phyloP scores from a whole-genome alignment of 2,329 filamentous ascomycete genomes.

The Trichoderma sp. region DNA sequence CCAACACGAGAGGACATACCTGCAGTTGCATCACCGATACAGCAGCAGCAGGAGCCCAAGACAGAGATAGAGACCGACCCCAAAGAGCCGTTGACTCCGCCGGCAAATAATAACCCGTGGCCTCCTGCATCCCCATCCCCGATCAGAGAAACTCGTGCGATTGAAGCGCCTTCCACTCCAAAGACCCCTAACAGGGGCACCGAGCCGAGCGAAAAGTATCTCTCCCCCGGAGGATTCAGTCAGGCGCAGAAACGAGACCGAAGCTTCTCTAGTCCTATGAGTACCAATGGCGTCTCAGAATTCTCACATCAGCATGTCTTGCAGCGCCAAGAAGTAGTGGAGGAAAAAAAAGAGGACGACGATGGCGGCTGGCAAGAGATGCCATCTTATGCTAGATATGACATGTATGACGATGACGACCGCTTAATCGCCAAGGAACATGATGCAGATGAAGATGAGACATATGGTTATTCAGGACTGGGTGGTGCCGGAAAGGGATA shows the following conservation, averaged over 20 bases:
- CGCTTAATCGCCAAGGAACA: conserved; percentile 81
- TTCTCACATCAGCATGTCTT: conserved; percentile 37
- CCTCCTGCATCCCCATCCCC: neutral
- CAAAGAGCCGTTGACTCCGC: conserved; percentile 17
- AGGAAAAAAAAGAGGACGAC: conserved; percentile 51
- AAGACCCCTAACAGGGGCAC: neutral
- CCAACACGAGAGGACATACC: conserved; percentile 23
- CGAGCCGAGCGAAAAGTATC: neutral
- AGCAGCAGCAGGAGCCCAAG: conserved; percentile 6
- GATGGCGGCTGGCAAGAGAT: conserved; percentile 88
- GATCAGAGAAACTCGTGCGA: neutral
- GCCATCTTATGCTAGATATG: conserved; percentile 88
- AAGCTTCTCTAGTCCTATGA: conserved; percentile 38
- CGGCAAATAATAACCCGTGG: conserved; percentile 3
- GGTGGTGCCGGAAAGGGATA: conserved; percentile 94
- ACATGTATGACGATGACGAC: conserved; percentile 94
- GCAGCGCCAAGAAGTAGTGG: conserved; percentile 50
- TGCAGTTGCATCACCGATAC: neutral
- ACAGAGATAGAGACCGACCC: conserved; percentile 1
- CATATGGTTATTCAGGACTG: conserved; percentile 69
- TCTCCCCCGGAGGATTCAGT: conserved; percentile 5
- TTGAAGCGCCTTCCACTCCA: neutral
- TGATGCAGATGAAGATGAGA: conserved; percentile 64
- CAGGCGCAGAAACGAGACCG: conserved; percentile 37
- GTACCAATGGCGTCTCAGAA: conserved; percentile 59